A percentile compares a stretch with the other conserved stretches of the same genome.
Evolutionary conservation across 768 basidiomycete genomes (phyloP).

Genomic region (Macrolepiota dolichaula): DNA sequence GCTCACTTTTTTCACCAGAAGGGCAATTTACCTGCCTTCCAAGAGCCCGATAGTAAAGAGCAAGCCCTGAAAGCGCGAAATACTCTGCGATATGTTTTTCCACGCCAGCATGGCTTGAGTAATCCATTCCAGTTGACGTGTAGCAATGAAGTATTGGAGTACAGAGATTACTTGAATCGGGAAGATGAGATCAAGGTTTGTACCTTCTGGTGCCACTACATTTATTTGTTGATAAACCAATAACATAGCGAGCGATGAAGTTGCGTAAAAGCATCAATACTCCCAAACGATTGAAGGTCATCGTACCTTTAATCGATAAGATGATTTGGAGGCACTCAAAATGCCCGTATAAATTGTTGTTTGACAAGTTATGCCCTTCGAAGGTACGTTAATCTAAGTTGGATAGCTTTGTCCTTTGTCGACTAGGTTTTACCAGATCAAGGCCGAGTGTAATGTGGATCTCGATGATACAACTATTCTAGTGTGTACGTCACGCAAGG

Average conservation of each 20-base stretch:
- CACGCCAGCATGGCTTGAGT: slow-evolving; percentile 68
- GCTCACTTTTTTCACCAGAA: background rate
- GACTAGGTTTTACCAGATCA: slow-evolving; percentile 28
- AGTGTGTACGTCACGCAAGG: slow-evolving; percentile 31
- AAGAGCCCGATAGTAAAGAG: slow-evolving; percentile 42
- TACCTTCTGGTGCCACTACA: background rate
- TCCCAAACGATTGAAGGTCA: slow-evolving; percentile 64
- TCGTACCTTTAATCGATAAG: slow-evolving; percentile 52
- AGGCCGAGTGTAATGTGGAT: slow-evolving; percentile 30
- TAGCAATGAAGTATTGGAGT: slow-evolving; percentile 24
- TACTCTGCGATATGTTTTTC: slow-evolving; percentile 82
- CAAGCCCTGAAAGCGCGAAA: slow-evolving; percentile 54
- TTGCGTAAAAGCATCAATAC: slow-evolving; percentile 53
- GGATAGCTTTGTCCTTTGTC: too few species aligned
- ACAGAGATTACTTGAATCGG: slow-evolving; percentile 55
- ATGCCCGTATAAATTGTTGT: slow-evolving; percentile 66
- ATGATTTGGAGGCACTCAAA: slow-evolving; percentile 65
- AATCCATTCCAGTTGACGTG: slow-evolving; percentile 47
- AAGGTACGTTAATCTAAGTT: slow-evolving; percentile 44
- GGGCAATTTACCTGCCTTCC: background rate
- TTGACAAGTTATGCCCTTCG: slow-evolving; percentile 68
- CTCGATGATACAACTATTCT: slow-evolving; percentile 66
- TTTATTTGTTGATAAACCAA: background rate
- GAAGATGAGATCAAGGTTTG: slow-evolving; percentile 69
- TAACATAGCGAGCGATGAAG: slow-evolving; percentile 13